Evolutionary conservation across 208 protist genomes (phyloP), one percentile per base, ranked within the genome.

Genomic region (Acanthamoeba royreba): DNA sequence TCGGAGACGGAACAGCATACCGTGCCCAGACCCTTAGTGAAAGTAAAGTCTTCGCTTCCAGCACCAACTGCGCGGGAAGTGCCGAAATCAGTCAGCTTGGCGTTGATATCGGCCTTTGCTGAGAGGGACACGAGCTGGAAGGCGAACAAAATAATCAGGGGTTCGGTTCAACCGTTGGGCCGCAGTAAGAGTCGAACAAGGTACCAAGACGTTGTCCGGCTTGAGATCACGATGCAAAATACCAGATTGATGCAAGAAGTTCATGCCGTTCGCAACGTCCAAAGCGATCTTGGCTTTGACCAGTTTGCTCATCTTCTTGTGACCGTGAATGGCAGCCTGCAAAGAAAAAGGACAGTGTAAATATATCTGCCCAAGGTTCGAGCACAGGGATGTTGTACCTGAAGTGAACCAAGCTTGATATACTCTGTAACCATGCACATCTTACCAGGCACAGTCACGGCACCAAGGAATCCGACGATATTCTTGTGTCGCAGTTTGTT

Each of bases 51-150:
- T 33, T 61, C 38, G 45, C 81, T 52, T 19, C 33, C 40, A 35
- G 45, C 81, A 4, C 81, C 81, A 1, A 88, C 45, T 9, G 81
- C 81, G 33, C 81, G 81, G 17, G 81, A 88, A 15, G 81, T 88
- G 19, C 81, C 81, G 38, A 88, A 88, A 88, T 88, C 81, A 22
- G 81, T 88, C 31, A 88, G 46, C 52, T 88, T 88, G 81, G 81
- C 81, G 52, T 88, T 88, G 81, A 88, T 88, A 47, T 88, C 81
- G 45, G 81, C 81, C 46, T 88, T 88, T n/a, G 19, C 45, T 15
- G 81, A 88, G 11, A 88, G 38, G 4, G 81, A 88, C 52, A 58
- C 25, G n/a, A 87, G 33, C 77, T 87, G 77, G 11, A 3, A 4
- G 22, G 8, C 4, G 47, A 31, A 77, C 63, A 77, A n/a, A n/a